Evolutionary conservation across 2,329 filamentous ascomycete genomes (phyloP).

Genomic region (Pestalotiopsis sp.): DNA sequence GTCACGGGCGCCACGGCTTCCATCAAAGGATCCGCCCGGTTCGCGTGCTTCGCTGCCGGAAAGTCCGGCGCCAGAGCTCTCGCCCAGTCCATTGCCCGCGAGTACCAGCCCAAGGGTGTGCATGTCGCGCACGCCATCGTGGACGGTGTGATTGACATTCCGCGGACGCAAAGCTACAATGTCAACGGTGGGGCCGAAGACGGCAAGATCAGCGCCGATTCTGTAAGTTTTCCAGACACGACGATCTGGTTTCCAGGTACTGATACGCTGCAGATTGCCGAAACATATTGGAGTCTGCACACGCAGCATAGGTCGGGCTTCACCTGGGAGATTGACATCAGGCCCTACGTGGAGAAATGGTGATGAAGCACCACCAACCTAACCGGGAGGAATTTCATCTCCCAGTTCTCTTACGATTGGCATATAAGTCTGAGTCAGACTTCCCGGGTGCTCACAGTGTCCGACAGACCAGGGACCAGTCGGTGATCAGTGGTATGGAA

Average conservation of each 20-base stretch:
- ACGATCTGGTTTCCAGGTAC: constrained; percentile 13
- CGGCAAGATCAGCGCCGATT: constrained; percentile 73
- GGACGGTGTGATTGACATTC: constrained; percentile 84
- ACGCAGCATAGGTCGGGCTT: constrained; percentile 79
- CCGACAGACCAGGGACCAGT: too few species aligned
- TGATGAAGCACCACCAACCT: constrained; percentile 39
- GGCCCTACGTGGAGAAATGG: constrained; percentile 85
- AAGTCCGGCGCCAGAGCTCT: constrained; percentile 81
- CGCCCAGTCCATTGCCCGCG: constrained; percentile 74
- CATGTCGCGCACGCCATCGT: constrained; percentile 84
- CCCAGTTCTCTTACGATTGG: neutral
- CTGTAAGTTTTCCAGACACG: constrained; percentile 54
- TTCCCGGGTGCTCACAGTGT: too few species aligned
- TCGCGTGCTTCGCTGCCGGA: constrained; percentile 73
- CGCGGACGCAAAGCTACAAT: constrained; percentile 59
- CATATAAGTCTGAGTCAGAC: too few species aligned
- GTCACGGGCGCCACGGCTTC: constrained; percentile 88
- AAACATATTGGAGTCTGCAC: constrained; percentile 83
- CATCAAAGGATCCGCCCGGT: constrained; percentile 69
- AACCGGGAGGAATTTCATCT: neutral
- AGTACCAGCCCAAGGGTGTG: constrained; percentile 83
- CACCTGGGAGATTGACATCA: constrained; percentile 79
- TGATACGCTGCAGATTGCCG: constrained; percentile 67
- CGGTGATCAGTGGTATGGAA: too few species aligned
- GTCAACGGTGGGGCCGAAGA: constrained; percentile 50